Percentiles rank a stretch among this genome's conserved stretches.
These are phyloP conservation scores for Pseudocercospora musae DNA, from an alignment of 2,329 filamentous ascomycete species.

Conservation along the genomic window DNA sequence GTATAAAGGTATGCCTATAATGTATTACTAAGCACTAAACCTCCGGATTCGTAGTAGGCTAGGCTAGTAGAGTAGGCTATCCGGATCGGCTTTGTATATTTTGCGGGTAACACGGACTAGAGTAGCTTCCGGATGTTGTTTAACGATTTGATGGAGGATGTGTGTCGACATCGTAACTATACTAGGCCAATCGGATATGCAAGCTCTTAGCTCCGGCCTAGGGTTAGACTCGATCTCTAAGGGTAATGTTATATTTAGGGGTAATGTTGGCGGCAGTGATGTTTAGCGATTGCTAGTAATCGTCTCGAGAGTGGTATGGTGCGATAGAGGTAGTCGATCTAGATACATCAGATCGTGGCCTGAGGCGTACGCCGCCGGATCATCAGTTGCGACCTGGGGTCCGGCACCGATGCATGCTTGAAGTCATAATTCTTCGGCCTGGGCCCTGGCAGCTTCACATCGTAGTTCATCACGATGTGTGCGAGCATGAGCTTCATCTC, in stretches of 20 bases:
- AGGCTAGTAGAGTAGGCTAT: no score
- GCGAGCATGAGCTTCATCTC: constrained; percentile 1
- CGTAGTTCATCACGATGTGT: constrained; percentile 29
- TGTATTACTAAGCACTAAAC: no score
- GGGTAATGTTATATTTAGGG: no score
- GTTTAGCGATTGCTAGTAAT: neutral
- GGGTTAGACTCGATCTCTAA: neutral
- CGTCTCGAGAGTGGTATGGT: neutral
- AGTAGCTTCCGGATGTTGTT: neutral
- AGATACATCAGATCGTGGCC: neutral
- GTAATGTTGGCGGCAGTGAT: neutral
- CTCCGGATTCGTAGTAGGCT: no score
- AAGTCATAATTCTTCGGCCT: neutral
- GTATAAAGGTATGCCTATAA: no score
- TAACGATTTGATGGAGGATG: neutral
- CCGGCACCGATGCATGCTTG: neutral
- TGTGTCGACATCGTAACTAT: neutral
- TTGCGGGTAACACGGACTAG: neutral
- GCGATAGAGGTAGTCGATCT: neutral
- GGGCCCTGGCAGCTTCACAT: neutral
- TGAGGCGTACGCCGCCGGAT: neutral
- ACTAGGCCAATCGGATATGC: neutral
- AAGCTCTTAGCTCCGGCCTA: neutral
- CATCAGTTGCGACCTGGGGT: neutral
- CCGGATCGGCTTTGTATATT: no score